These are phyloP conservation scores for Neohortaea acidophila DNA, from an alignment of 495 filamentous ascomycete species.

Conservation along the genomic window DNA sequence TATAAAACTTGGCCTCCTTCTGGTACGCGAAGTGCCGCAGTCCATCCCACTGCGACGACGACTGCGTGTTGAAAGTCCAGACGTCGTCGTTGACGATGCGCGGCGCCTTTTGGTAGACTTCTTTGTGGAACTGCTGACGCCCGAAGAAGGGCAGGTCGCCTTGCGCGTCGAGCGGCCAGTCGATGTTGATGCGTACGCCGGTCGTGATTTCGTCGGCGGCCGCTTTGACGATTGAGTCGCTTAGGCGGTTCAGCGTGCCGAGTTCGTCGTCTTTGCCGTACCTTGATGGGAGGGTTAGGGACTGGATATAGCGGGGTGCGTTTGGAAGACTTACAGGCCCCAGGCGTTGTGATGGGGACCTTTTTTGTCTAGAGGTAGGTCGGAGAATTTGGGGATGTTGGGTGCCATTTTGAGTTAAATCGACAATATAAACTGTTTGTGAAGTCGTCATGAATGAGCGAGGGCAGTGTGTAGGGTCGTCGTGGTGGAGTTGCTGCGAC, in stretches of 20 bases:
- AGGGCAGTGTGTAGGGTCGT: too few relatives aligned
- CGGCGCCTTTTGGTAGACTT: constrained; percentile 24
- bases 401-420: constrained; percentile 10
- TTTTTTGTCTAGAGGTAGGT: constrained; percentile 19
- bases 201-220: constrained; percentile 24
- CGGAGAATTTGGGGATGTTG: constrained; percentile 19
- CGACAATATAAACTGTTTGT: neutral
- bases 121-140: constrained; percentile 26
- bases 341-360: constrained; percentile 23
- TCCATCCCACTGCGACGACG: constrained; percentile 25
- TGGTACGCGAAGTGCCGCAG: constrained; percentile 22
- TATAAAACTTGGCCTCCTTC: constrained; percentile 38
- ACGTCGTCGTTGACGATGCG: constrained; percentile 28
- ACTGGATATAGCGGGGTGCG: neutral
- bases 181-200: constrained; percentile 23
- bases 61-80: constrained; percentile 28
- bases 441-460: neutral
- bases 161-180: constrained; percentile 27
- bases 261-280: constrained; percentile 26
- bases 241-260: constrained; percentile 25
- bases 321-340: constrained; percentile 18
- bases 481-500: too few relatives aligned
- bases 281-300: neutral
- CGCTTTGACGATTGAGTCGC: constrained; percentile 22
- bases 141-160: constrained; percentile 25